Evolutionary conservation across 139 green algal genomes (phyloP).

Genomic region (Axilococcus clingmanii): DNA sequence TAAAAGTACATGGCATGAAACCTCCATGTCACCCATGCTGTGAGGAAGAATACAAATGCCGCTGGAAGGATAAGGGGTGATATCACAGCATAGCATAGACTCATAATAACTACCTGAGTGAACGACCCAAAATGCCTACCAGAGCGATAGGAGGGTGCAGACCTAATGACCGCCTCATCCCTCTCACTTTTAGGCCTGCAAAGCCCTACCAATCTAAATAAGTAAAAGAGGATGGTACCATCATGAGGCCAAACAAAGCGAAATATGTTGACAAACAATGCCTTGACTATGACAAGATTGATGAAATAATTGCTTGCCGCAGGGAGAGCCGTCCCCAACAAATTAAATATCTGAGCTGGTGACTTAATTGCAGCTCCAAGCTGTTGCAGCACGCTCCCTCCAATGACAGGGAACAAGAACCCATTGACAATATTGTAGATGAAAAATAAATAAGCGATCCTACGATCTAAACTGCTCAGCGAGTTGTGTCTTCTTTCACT

Average conservation of each 20-base stretch:
- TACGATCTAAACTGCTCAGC: not conserved
- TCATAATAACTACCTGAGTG: not conserved
- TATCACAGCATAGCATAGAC: slow-evolving; percentile 1
- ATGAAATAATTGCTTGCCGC: slow-evolving; percentile 2
- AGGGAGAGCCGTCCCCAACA: not conserved
- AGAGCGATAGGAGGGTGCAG: not conserved
- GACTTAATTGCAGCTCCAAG: not conserved
- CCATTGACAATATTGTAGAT: not conserved
- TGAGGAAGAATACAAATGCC: not conserved
- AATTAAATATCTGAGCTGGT: not conserved
- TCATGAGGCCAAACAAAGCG: slow-evolving; percentile 7
- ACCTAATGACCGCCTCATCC: not conserved
- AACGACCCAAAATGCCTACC: slow-evolving; percentile 2
- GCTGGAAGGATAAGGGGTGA: not conserved
- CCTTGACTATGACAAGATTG: not conserved
- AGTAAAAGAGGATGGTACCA: slow-evolving; percentile 1
- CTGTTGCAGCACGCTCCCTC: not conserved
- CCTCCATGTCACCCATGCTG: not conserved
- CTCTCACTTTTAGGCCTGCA: not conserved
- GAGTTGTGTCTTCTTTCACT: not conserved
- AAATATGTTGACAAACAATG: slow-evolving; percentile 6
- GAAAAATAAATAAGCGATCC: not conserved
- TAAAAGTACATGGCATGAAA: slow-evolving; percentile 4
- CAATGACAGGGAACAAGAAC: not conserved
- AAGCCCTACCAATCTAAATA: not conserved